Percentiles rank a stretch among this genome's conserved stretches.
Evolutionary conservation across 768 basidiomycete genomes (phyloP).

Genomic region (Cytidiella melzeri): DNA sequence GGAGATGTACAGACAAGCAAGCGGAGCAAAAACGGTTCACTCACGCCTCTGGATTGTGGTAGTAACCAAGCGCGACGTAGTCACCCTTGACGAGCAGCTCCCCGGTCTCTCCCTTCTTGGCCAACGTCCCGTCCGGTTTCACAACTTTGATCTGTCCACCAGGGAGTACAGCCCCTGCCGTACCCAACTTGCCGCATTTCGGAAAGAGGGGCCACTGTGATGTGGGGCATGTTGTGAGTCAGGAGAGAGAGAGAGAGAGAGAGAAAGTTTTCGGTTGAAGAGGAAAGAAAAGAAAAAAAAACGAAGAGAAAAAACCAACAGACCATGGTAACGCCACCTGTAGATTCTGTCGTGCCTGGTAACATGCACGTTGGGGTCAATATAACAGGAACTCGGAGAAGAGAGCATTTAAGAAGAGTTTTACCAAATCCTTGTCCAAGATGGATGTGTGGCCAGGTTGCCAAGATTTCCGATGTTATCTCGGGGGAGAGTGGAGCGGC

Average conservation of each 20-base stretch:
- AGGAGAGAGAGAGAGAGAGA: no score
- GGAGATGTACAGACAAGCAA: conserved; percentile 19
- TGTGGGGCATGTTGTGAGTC: conserved; percentile 7
- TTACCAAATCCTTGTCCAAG: conserved; percentile 64
- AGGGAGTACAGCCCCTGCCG: conserved; percentile 35
- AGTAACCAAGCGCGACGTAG: conserved; percentile 32
- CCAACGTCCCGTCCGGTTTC: conserved; percentile 38
- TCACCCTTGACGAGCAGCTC: conserved; percentile 42
- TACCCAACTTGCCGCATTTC: conserved; percentile 16
- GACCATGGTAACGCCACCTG: conserved; percentile 47
- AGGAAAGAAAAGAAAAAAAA: neutral
- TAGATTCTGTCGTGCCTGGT: conserved; percentile 65
- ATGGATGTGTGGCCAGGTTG: conserved; percentile 45
- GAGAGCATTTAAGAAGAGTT: conserved; percentile 15
- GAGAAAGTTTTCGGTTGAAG: neutral
- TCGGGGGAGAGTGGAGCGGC: conserved; percentile 32
- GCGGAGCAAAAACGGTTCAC: neutral
- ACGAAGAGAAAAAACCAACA: conserved; percentile 25
- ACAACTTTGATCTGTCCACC: conserved; percentile 38
- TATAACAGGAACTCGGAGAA: neutral
- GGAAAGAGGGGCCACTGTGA: neutral
- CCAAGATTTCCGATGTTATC: conserved; percentile 34
- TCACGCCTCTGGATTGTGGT: conserved; percentile 11
- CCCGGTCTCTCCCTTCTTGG: conserved; percentile 36
- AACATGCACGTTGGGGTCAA: no score